phyloP scores from a whole-genome alignment of 345 rosid species.

The Reutealis trisperma region DNA sequence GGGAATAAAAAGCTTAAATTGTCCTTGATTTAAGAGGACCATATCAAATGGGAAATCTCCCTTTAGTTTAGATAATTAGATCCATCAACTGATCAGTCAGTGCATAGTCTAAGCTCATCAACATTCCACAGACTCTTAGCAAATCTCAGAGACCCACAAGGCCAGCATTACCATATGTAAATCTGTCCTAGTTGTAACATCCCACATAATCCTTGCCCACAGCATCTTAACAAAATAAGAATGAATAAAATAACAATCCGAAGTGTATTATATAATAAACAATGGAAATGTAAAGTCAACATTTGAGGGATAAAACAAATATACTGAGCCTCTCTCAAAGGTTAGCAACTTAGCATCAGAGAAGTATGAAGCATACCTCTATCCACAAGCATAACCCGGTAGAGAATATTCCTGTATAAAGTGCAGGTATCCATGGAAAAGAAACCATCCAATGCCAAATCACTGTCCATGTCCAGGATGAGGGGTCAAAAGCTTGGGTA shows the following conservation, averaged over 20 bases:
- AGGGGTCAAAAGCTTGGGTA: slow-evolving; percentile 28
- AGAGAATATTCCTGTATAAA: slow-evolving; percentile 59
- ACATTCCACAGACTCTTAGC: background rate
- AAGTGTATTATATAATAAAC: background rate
- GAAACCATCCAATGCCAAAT: slow-evolving; percentile 48
- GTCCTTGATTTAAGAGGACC: background rate
- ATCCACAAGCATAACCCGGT: slow-evolving; percentile 62
- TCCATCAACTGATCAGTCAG: background rate
- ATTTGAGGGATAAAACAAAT: background rate
- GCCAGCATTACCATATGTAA: background rate
- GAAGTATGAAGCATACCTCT: slow-evolving; percentile 40
- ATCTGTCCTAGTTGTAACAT: background rate
- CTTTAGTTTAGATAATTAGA: background rate
- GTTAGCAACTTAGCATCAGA: too few relatives aligned
- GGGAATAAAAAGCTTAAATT: background rate
- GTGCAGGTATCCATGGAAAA: slow-evolving; percentile 70
- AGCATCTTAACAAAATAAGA: background rate
- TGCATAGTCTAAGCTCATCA: background rate
- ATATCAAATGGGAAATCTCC: background rate
- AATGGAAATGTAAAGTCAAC: background rate
- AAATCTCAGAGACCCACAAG: background rate
- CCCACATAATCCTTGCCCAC: background rate
- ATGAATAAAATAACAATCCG: background rate
- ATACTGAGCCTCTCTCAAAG: background rate
- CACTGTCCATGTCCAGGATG: slow-evolving; percentile 51